Evolutionary conservation across 2,329 filamentous ascomycete genomes (phyloP).

Genomic region (Aspergillus sp.): DNA sequence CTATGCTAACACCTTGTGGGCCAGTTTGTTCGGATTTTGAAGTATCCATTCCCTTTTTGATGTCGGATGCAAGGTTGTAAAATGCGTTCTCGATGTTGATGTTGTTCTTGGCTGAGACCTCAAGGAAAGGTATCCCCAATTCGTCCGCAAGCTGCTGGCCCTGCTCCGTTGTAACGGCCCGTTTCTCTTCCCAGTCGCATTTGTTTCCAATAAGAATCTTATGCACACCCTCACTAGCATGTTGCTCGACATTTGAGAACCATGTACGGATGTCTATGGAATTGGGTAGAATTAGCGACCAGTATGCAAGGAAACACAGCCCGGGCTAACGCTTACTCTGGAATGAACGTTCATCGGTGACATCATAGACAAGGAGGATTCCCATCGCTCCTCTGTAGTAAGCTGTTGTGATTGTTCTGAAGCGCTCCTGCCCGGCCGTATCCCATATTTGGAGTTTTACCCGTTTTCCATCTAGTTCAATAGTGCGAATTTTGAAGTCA

Average conservation of each 20-base stretch:
- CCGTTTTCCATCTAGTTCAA: conserved; percentile 97
- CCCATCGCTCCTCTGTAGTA: conserved; percentile 99
- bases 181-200: conserved; percentile 99
- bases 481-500: conserved; percentile 99
- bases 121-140: conserved; percentile 95
- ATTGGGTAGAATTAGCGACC: conserved; percentile 15
- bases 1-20: conserved; percentile 66
- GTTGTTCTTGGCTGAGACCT: conserved; percentile 98
- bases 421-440: conserved; percentile 95
- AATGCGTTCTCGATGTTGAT: conserved; percentile 99
- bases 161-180: conserved; percentile 86
- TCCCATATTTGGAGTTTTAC: conserved; percentile 99
- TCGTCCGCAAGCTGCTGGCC: conserved; percentile 93
- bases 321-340: conserved; percentile 66
- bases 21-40: conserved; percentile 70
- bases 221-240: conserved; percentile 98
- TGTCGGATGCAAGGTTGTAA: conserved; percentile 89
- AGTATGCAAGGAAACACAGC: neutral
- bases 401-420: conserved; percentile 97
- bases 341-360: conserved; percentile 93
- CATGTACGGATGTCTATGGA: conserved; percentile 90
- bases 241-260: conserved; percentile 98
- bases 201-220: conserved; percentile 99
- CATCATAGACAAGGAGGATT: conserved; percentile 95
- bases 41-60: conserved; percentile 98